phyloP scores from a whole-genome alignment of 1,284 basidiomycete genomes.

The Gymnopus androsaceus region DNA sequence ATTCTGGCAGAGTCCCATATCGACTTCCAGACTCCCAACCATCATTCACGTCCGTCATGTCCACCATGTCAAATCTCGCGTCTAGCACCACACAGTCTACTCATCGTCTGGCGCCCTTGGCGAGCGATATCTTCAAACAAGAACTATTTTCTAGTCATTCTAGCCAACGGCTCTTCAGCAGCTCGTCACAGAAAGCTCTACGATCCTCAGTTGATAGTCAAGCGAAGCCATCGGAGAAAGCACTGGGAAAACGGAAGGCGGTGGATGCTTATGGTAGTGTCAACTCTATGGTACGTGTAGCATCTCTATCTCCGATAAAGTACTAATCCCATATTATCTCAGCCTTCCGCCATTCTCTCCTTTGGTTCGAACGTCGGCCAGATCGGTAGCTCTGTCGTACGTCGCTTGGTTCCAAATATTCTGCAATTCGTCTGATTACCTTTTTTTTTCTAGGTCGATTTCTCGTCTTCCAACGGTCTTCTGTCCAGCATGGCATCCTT shows the following conservation, averaged over 20 bases:
- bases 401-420: neutral
- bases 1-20: neutral
- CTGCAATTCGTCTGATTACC: too few relatives aligned
- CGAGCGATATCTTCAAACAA: slow-evolving; percentile 26
- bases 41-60: slow-evolving; percentile 4
- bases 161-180: slow-evolving; percentile 11
- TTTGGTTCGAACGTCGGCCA: neutral
- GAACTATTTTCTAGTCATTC: slow-evolving; percentile 19
- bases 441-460: neutral
- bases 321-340: neutral
- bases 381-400: neutral
- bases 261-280: neutral
- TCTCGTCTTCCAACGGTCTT: neutral
- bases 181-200: slow-evolving; percentile 6
- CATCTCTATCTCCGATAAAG: neutral
- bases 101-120: slow-evolving; percentile 22
- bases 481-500: neutral
- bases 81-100: neutral
- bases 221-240: slow-evolving; percentile 1
- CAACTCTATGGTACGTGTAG: neutral
- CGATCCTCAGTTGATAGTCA: neutral
- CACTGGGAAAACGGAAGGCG: slow-evolving; percentile 1
- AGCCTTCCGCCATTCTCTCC: neutral
- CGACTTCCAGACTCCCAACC: slow-evolving; percentile 9
- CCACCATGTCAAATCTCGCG: neutral